Evolutionary conservation across 208 protist species (phyloP).

Genomic region (Angomonas desouzai): DNA sequence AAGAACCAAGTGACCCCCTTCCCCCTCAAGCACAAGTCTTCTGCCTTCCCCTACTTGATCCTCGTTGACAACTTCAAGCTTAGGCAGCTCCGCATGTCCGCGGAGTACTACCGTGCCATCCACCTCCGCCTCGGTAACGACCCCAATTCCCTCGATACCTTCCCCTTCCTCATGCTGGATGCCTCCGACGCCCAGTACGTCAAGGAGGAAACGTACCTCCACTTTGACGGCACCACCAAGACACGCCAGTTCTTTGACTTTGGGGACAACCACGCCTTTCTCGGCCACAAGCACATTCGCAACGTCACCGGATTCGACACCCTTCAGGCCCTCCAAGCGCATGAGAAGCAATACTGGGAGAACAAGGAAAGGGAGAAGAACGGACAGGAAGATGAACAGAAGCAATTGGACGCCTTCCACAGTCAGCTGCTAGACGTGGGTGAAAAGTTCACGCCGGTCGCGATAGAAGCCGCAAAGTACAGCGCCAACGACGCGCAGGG

Average conservation of each 20-base stretch:
- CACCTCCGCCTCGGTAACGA: constrained; percentile 43
- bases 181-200: constrained; percentile 21
- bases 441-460: constrained; percentile 30
- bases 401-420: constrained; percentile 22
- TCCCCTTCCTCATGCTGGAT: constrained; percentile 35
- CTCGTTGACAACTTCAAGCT: constrained; percentile 37
- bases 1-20: constrained; percentile 36
- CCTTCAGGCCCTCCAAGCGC: constrained; percentile 28
- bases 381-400: constrained; percentile 9
- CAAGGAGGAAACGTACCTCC: constrained; percentile 17
- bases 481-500: constrained; percentile 28
- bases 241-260: constrained; percentile 29
- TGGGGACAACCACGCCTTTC: constrained; percentile 25
- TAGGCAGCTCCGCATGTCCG: constrained; percentile 29
- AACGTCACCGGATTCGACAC: constrained; percentile 46
- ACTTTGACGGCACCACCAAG: constrained; percentile 24
- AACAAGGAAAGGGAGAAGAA: constrained; percentile 17
- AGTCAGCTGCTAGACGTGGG: constrained; percentile 38
- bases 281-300: constrained; percentile 40
- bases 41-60: constrained; percentile 35
- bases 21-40: constrained; percentile 27
- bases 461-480: constrained; percentile 27
- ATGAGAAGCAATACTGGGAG: constrained; percentile 29
- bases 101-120: constrained; percentile 39
- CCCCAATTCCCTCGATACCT: constrained; percentile 19